Evolutionary conservation across 2,329 filamentous ascomycete species (phyloP).

Genomic region (Fusarium mangiferae): DNA sequence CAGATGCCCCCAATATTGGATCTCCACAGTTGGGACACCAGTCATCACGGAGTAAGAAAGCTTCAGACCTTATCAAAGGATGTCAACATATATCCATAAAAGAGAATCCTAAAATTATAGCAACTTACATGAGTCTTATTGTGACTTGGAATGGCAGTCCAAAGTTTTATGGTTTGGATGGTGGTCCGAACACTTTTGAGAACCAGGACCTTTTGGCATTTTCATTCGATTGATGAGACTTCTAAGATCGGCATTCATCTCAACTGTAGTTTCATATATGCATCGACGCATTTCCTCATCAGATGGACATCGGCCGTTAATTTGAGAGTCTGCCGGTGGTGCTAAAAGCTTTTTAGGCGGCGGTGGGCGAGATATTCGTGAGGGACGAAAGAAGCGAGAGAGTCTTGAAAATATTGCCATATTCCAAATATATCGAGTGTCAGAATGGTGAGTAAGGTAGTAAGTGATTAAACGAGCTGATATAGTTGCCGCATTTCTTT

Average conservation of each 20-base stretch:
- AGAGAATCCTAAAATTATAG: neutral
- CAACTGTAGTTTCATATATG: neutral
- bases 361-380: neutral
- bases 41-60: neutral
- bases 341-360: neutral
- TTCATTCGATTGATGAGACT: no score
- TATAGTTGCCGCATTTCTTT: neutral
- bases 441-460: neutral
- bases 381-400: neutral
- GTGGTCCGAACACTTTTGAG: neutral
- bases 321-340: neutral
- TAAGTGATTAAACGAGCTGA: neutral
- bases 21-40: neutral
- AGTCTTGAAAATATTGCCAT: neutral
- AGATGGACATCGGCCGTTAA: neutral
- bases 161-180: neutral
- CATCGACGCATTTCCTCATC: neutral
- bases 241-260: no score
- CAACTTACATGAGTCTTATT: neutral
- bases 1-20: neutral
- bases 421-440: neutral
- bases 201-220: neutral
- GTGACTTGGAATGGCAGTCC: neutral
- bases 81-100: neutral
- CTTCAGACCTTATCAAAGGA: neutral